Conservation (phyloP, 805 yeast genomes). For the Candida golubevii region DNA sequence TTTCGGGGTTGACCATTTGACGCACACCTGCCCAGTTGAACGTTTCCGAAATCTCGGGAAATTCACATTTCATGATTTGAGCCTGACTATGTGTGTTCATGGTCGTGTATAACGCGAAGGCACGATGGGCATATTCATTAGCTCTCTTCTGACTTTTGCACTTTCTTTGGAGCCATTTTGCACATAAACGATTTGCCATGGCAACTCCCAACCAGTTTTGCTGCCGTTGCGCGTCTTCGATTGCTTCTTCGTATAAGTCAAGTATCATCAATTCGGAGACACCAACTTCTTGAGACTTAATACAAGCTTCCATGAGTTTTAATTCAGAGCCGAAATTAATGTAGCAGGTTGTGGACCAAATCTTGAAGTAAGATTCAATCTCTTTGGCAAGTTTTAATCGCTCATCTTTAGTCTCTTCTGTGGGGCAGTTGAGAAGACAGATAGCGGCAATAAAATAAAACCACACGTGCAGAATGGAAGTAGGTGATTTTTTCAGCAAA, state of each 20-base stretch:
- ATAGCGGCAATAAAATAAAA: conserved; percentile 20
- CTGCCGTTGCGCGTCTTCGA: conserved; percentile 32
- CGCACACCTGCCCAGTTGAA: conserved; percentile 32
- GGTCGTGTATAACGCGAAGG: conserved; percentile 30
- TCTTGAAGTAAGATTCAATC: conserved; percentile 22
- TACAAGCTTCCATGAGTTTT: conserved; percentile 30
- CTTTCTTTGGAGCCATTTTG: conserved; percentile 29
- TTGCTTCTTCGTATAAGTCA: conserved; percentile 43
- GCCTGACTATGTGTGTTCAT: conserved; percentile 25
- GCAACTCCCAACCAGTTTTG: conserved; percentile 37
- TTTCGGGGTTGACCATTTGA: conserved; percentile 6
- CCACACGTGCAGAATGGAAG: conserved; percentile 20
- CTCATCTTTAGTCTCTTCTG: conserved; percentile 14
- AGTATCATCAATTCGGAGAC: conserved; percentile 33
- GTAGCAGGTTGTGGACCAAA: conserved; percentile 36
- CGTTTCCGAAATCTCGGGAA: conserved; percentile 23
- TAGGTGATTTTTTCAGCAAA: conserved; percentile 20
- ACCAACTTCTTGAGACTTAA: conserved; percentile 13
- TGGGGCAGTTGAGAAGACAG: conserved; percentile 19
- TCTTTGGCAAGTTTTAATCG: conserved; percentile 21
- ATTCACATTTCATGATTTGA: conserved; percentile 22
- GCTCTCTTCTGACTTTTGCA: conserved; percentile 30
- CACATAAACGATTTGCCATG: conserved; percentile 39
- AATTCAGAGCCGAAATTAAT: conserved; percentile 36
- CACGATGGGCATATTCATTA: conserved; percentile 31